These are phyloP conservation scores for Botrytis cinerea DNA, from an alignment of 2,329 filamentous ascomycete genomes.

Conservation along the genomic window DNA sequence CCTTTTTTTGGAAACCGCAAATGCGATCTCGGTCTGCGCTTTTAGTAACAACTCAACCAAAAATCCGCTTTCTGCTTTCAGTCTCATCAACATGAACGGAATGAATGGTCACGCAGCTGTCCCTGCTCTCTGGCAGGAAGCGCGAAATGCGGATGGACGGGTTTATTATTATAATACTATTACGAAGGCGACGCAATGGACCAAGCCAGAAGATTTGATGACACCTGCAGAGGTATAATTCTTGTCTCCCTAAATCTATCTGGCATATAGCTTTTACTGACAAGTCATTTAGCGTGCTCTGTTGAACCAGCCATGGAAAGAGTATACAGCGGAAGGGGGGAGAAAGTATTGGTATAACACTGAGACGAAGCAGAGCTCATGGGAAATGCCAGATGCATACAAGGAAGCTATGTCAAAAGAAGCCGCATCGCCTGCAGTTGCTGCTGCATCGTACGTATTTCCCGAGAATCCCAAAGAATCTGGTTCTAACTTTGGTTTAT, in stretches of 20 bases:
- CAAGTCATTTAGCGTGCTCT: constrained; percentile 65
- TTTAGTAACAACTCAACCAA: constrained; percentile 13
- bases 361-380: constrained; percentile 87
- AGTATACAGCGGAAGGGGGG: constrained; percentile 83
- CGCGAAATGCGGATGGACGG: constrained; percentile 77
- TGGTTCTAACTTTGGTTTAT: constrained; percentile 25
- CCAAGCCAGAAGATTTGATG: constrained; percentile 89
- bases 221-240: constrained; percentile 70
- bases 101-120: constrained; percentile 42
- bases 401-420: constrained; percentile 70
- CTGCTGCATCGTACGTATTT: constrained; percentile 49
- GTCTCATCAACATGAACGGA: constrained; percentile 33
- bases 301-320: constrained; percentile 85
- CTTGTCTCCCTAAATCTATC: constrained; percentile 31
- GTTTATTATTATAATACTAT: constrained; percentile 87
- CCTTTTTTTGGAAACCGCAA: constrained; percentile 16
- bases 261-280: constrained; percentile 25
- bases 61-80: constrained; percentile 18
- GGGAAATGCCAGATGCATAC: constrained; percentile 88
- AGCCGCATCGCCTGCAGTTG: constrained; percentile 44
- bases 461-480: neutral
- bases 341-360: constrained; percentile 95
- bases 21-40: constrained; percentile 16
- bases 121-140: constrained; percentile 73
- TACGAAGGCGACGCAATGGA: constrained; percentile 91